phyloP scores from a whole-genome alignment of 2,329 filamentous ascomycete species.

The Blastomyces silverae region DNA sequence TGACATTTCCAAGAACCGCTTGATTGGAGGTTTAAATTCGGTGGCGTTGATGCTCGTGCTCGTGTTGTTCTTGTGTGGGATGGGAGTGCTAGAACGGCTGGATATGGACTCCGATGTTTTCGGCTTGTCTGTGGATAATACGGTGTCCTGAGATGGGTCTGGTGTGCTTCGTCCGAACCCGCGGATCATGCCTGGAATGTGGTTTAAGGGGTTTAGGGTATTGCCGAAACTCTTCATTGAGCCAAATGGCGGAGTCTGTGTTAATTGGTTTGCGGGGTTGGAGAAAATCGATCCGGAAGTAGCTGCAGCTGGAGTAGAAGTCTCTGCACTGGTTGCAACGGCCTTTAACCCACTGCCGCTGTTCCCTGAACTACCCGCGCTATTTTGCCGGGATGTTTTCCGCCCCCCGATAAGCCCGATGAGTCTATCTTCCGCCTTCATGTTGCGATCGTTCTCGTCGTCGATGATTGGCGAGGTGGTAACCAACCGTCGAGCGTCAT shows the following conservation, averaged over 20 bases:
- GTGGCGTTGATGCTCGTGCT: constrained; percentile 34
- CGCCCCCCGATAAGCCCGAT: constrained; percentile 65
- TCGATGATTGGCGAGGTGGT: constrained; percentile 47
- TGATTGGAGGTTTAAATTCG: constrained; percentile 51
- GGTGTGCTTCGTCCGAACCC: constrained; percentile 55
- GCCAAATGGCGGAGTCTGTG: constrained; percentile 60
- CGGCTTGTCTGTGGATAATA: constrained; percentile 36
- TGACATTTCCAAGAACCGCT: constrained; percentile 65
- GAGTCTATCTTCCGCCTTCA: constrained; percentile 57
- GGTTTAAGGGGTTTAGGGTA: constrained; percentile 73
- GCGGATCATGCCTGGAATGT: constrained; percentile 69
- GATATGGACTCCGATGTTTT: constrained; percentile 38
- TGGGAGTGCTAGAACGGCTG: constrained; percentile 46
- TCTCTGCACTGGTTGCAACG: constrained; percentile 10
- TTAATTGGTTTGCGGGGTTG: constrained; percentile 22
- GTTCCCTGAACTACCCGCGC: not conserved
- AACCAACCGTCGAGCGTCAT: constrained; percentile 85
- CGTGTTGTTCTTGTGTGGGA: constrained; percentile 34
- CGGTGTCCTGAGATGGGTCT: constrained; percentile 28
- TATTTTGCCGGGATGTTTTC: constrained; percentile 39
- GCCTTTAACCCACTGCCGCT: not conserved
- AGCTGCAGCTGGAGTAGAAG: constrained; percentile 26
- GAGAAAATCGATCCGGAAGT: constrained; percentile 15
- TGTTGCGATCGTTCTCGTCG: constrained; percentile 43
- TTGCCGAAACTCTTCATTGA: constrained; percentile 75